These are phyloP conservation scores for Trichoderma atrobrunneum DNA, from an alignment of 2,329 filamentous ascomycete species.

Conservation along the genomic window DNA sequence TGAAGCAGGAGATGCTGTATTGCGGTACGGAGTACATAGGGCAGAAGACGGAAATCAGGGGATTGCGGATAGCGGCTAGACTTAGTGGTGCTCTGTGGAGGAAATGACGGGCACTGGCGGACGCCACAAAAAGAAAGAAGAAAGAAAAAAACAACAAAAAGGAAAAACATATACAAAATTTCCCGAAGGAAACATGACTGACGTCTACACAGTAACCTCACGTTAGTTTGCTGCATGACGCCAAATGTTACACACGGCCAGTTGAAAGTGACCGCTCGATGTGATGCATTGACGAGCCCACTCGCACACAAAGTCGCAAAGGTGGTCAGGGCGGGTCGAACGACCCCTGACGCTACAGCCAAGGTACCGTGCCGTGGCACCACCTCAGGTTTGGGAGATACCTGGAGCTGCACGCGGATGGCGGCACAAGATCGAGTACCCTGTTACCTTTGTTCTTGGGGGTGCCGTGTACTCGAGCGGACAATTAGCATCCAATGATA, in stretches of 20 bases:
- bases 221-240: not conserved
- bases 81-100: too few species aligned
- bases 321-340: not conserved
- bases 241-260: not conserved
- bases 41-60: not conserved
- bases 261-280: not conserved
- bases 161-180: not conserved
- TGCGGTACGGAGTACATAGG: not conserved
- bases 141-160: not conserved
- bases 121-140: not conserved
- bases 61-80: not conserved
- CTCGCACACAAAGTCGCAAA: not conserved
- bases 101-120: not conserved
- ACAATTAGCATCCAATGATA: slow-evolving; percentile 10
- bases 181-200: not conserved
- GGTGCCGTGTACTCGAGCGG: not conserved
- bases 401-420: not conserved
- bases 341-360: too few species aligned
- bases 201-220: not conserved
- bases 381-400: not conserved
- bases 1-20: not conserved
- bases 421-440: not conserved
- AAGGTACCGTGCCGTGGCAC: not conserved
- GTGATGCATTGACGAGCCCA: slow-evolving; percentile 6
- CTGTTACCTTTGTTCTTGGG: not conserved